phyloP scores from a whole-genome alignment of 768 basidiomycete species.

The Boletus subcaerulescens region DNA sequence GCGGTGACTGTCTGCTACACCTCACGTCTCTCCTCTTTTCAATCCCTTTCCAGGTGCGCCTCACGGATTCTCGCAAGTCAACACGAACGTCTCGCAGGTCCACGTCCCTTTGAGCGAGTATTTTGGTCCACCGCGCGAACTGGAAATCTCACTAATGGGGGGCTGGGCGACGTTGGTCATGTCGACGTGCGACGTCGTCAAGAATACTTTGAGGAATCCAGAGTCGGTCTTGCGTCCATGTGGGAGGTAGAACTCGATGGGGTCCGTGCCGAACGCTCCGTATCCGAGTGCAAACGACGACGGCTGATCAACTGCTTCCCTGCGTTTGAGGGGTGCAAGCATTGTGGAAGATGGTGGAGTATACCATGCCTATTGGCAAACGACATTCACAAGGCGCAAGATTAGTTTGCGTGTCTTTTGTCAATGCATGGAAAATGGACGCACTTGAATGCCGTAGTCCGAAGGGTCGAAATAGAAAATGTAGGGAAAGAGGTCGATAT shows the following conservation, averaged over 20 bases:
- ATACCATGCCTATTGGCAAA: constrained; percentile 15
- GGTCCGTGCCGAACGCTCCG: constrained; percentile 17
- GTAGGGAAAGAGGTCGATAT: constrained; percentile 20
- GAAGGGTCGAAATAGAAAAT: constrained; percentile 25
- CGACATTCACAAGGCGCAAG: neutral
- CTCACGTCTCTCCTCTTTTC: neutral
- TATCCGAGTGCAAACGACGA: constrained; percentile 21
- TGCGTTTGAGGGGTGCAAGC: constrained; percentile 9
- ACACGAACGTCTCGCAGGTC: constrained; percentile 19
- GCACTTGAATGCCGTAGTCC: constrained; percentile 17
- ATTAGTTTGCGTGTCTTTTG: neutral
- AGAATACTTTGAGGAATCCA: constrained; percentile 22
- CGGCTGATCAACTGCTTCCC: neutral
- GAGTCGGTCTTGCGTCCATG: constrained; percentile 4
- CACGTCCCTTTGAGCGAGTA: constrained; percentile 7
- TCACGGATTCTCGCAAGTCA: constrained; percentile 13
- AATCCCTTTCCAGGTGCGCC: neutral
- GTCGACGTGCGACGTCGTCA: constrained; percentile 20
- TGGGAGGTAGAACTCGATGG: constrained; percentile 17
- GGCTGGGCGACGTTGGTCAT: constrained; percentile 13
- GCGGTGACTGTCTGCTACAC: too few relatives aligned
- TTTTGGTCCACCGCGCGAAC: neutral
- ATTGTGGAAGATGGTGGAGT: constrained; percentile 1
- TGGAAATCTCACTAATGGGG: neutral
- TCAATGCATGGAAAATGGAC: neutral